Evolutionary conservation across 208 protist species (phyloP).

Genomic region (Angomonas desouzai): DNA sequence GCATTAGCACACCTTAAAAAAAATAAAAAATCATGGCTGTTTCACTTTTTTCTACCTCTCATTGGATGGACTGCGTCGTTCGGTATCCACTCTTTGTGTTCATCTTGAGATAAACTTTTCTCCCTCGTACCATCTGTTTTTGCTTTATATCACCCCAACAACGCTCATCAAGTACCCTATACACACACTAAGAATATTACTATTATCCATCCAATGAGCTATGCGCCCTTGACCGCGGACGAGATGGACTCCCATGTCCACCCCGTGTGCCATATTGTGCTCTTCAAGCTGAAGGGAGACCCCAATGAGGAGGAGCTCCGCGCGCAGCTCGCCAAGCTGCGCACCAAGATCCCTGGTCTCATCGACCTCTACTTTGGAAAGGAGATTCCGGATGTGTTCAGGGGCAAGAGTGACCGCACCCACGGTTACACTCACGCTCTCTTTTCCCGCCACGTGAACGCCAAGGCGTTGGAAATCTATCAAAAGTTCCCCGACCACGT

Average conservation of each 20-base stretch:
- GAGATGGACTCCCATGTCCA: not conserved
- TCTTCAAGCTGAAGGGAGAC: constrained; percentile 28
- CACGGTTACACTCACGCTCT: constrained; percentile 48
- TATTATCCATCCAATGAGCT: not conserved
- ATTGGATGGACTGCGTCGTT: not conserved
- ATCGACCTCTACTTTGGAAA: constrained; percentile 36
- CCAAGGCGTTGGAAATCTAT: constrained; percentile 28
- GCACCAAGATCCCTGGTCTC: constrained; percentile 28
- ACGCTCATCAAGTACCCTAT: not conserved
- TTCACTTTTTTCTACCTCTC: not conserved
- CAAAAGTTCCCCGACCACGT: constrained; percentile 30
- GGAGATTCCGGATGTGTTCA: constrained; percentile 28
- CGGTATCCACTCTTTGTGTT: not conserved
- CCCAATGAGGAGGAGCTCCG: constrained; percentile 23
- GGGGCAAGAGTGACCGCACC: constrained; percentile 37
- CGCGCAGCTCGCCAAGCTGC: not conserved
- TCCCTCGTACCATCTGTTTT: not conserved
- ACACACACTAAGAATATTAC: constrained; percentile 9
- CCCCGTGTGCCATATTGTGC: constrained; percentile 33
- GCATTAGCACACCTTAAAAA: not conserved
- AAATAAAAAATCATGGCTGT: not conserved
- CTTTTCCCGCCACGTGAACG: constrained; percentile 46
- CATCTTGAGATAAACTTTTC: not conserved
- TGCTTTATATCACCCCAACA: too few species aligned
- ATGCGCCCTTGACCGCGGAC: constrained; percentile 3